These are phyloP conservation scores for Piper longum DNA, from an alignment of 164 flowering plant species.

Conservation along the genomic window DNA sequence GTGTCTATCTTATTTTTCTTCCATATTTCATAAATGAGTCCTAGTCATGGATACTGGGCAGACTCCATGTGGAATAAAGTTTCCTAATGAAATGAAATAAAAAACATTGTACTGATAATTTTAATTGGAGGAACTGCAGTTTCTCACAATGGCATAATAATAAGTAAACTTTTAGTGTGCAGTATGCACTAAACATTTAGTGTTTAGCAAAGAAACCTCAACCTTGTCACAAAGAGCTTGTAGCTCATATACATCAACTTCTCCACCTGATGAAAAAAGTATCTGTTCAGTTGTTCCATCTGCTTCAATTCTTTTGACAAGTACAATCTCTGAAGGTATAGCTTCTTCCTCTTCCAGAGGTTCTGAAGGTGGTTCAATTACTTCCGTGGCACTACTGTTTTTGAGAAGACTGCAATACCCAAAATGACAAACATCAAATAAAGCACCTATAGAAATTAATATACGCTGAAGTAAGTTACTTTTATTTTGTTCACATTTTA, in stretches of 20 bases:
- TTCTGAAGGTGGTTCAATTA: slow-evolving; percentile 51
- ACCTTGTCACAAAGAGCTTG: slow-evolving; percentile 91
- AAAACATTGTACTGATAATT: no score
- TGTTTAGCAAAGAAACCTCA: slow-evolving; percentile 1
- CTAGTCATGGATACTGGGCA: no score
- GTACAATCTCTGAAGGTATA: slow-evolving; percentile 64
- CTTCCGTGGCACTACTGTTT: slow-evolving; percentile 41
- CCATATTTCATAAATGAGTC: no score
- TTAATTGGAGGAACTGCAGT: no score
- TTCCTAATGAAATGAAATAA: no score
- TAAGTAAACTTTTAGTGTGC: no score
- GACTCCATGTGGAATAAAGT: no score
- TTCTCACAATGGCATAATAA: no score
- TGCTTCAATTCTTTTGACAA: slow-evolving; percentile 48
- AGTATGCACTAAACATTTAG: background rate
- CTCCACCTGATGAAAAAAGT: slow-evolving; percentile 79
- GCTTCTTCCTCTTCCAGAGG: slow-evolving; percentile 53
- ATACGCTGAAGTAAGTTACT: background rate
- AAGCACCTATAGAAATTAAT: background rate
- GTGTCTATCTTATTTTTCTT: no score
- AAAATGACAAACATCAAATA: background rate
- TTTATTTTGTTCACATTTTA: background rate
- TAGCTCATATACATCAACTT: slow-evolving; percentile 72
- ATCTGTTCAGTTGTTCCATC: slow-evolving; percentile 76
- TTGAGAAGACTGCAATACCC: slow-evolving; percentile 43